phyloP scores from a whole-genome alignment of 1,284 basidiomycete genomes.

The Cerrena zonata region DNA sequence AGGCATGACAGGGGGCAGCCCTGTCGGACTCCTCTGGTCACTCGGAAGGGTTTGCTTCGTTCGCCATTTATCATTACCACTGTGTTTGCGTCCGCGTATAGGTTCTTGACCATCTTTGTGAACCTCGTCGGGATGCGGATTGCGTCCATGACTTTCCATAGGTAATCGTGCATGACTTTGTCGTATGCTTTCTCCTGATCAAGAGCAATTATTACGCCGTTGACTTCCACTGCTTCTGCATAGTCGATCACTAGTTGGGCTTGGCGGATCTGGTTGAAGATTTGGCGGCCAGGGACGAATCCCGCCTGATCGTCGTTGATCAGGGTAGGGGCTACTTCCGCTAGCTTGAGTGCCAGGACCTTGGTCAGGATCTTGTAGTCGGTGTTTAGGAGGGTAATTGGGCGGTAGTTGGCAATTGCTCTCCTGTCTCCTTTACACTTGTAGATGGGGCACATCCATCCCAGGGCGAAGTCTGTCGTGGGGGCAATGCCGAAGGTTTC shows the following conservation, averaged over 20 bases:
- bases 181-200: too few relatives aligned
- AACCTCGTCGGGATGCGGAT: constrained; percentile 19
- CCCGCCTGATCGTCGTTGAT: constrained; percentile 27
- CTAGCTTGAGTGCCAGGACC: constrained; percentile 16
- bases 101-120: constrained; percentile 12
- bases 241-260: constrained; percentile 18
- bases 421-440: constrained; percentile 30
- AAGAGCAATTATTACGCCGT: too few relatives aligned
- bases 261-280: constrained; percentile 21
- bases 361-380: constrained; percentile 13
- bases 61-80: constrained; percentile 25
- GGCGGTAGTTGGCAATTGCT: constrained; percentile 28
- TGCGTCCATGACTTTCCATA: constrained; percentile 19
- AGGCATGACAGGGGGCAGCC: too few relatives aligned
- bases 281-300: constrained; percentile 21
- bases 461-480: constrained; percentile 18
- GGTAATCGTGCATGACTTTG: constrained; percentile 25
- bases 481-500: constrained; percentile 9
- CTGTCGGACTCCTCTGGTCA: too few relatives aligned
- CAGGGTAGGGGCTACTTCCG: constrained; percentile 6
- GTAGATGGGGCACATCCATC: constrained; percentile 32
- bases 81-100: constrained; percentile 24
- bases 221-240: constrained; percentile 18
- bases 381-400: constrained; percentile 29
- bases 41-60: too few relatives aligned